phyloP scores from a whole-genome alignment of 225 moss, liverwort and hornwort genomes.

The Lunularia cruciata region DNA sequence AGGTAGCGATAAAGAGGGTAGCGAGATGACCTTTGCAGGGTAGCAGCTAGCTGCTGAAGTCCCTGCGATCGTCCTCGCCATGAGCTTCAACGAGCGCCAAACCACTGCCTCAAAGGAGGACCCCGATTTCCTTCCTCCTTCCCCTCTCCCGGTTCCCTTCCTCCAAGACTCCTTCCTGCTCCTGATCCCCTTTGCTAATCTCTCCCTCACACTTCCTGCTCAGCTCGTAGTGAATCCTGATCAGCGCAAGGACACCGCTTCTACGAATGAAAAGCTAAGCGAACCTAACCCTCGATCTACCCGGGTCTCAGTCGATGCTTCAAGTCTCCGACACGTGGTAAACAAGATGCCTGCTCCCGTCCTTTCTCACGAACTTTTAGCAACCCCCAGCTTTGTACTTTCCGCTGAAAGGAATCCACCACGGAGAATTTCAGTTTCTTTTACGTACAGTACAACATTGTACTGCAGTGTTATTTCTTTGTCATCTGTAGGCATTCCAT shows the following conservation, averaged over 20 bases:
- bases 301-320: neutral
- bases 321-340: neutral
- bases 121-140: neutral
- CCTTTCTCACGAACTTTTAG: neutral
- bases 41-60: conserved; percentile 8
- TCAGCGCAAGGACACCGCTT: neutral
- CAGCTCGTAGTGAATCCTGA: neutral
- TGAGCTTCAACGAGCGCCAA: neutral
- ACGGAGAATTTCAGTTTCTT: too few species aligned
- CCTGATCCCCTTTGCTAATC: neutral
- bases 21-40: neutral
- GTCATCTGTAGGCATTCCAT: too few species aligned
- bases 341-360: neutral
- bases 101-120: neutral
- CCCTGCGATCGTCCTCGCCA: conserved; percentile 35
- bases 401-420: too few species aligned
- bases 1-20: neutral
- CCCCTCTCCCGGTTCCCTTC: neutral
- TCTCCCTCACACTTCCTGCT: neutral
- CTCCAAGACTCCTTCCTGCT: neutral
- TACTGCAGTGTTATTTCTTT: too few species aligned
- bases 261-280: neutral
- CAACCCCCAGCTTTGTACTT: neutral
- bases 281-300: neutral
- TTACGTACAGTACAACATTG: too few species aligned